Evolutionary conservation across 805 yeast genomes (phyloP).

Genomic region (Kluyveromyces dobzhanskii): DNA sequence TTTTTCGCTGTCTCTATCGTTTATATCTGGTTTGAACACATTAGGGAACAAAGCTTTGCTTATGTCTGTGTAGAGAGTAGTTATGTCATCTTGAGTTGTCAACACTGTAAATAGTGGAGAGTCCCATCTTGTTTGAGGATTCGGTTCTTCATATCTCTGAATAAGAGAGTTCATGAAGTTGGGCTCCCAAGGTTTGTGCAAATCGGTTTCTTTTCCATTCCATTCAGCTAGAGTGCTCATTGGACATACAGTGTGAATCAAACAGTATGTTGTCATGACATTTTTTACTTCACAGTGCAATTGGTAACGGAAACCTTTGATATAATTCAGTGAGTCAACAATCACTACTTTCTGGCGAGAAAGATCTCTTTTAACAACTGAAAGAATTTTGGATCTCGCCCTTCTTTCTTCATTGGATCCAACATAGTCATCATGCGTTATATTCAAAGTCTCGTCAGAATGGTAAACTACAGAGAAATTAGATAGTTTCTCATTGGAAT

Average conservation of each 20-base stretch:
- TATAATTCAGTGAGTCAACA: slow-evolving; percentile 78
- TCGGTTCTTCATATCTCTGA: slow-evolving; percentile 92
- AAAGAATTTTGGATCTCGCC: slow-evolving; percentile 74
- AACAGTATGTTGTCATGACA: slow-evolving; percentile 70
- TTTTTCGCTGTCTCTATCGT: slow-evolving; percentile 19
- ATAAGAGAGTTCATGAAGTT: slow-evolving; percentile 57
- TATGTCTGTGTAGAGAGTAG: slow-evolving; percentile 54
- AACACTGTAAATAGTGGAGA: slow-evolving; percentile 75
- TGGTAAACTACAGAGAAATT: slow-evolving; percentile 59
- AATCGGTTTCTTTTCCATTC: slow-evolving; percentile 34
- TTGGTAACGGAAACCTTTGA: slow-evolving; percentile 93
- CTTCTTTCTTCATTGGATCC: slow-evolving; percentile 74
- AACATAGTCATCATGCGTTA: slow-evolving; percentile 55
- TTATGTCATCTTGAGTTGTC: slow-evolving; percentile 30
- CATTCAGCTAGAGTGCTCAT: slow-evolving; percentile 51
- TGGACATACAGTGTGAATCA: slow-evolving; percentile 71
- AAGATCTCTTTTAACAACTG: slow-evolving; percentile 80
- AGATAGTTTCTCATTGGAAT: slow-evolving; percentile 35
- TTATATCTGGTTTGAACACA: slow-evolving; percentile 5
- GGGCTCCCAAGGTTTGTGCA: slow-evolving; percentile 49
- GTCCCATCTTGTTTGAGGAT: slow-evolving; percentile 83
- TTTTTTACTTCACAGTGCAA: slow-evolving; percentile 90
- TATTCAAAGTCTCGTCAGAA: slow-evolving; percentile 70
- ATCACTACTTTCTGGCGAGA: slow-evolving; percentile 65
- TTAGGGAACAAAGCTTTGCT: slow-evolving; percentile 48